Evolutionary conservation across 768 basidiomycete species (phyloP).

Genomic region (Crassisporium funariophilum): DNA sequence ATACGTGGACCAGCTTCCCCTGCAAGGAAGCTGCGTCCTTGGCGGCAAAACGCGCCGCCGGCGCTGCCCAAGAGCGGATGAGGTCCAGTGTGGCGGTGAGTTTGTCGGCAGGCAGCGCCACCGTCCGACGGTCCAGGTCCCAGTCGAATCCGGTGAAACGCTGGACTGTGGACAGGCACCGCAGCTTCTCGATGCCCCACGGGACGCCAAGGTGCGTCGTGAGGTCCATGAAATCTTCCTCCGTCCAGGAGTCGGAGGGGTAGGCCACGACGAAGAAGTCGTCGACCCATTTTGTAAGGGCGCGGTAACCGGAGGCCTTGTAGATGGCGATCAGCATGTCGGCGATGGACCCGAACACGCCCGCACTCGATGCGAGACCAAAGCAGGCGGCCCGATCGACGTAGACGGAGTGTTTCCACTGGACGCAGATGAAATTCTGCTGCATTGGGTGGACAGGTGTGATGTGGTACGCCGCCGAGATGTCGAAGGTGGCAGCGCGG

Average conservation of each 20-base stretch:
- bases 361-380: conserved; percentile 28
- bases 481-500: too few species aligned
- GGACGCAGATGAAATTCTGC: too few species aligned
- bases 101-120: conserved; percentile 23
- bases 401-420: too few species aligned
- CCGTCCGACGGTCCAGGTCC: conserved; percentile 6
- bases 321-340: conserved; percentile 34
- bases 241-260: conserved; percentile 11
- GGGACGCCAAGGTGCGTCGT: conserved; percentile 12
- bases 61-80: conserved; percentile 11
- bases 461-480: too few species aligned
- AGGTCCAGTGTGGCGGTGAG: conserved; percentile 11
- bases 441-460: too few species aligned
- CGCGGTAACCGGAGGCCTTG: conserved; percentile 1
- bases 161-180: conserved; percentile 2
- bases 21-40: conserved; percentile 28
- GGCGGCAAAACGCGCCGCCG: conserved; percentile 13
- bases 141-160: conserved; percentile 20
- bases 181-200: conserved; percentile 15
- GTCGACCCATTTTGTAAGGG: conserved; percentile 29
- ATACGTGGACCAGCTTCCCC: conserved; percentile 37
- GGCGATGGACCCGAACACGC: conserved; percentile 33
- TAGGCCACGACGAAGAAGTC: conserved; percentile 26
- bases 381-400: conserved; percentile 37
- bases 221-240: conserved; percentile 18